Evolutionary conservation across 441 rosid species (phyloP).

Genomic region (Corymbia calophylla): DNA sequence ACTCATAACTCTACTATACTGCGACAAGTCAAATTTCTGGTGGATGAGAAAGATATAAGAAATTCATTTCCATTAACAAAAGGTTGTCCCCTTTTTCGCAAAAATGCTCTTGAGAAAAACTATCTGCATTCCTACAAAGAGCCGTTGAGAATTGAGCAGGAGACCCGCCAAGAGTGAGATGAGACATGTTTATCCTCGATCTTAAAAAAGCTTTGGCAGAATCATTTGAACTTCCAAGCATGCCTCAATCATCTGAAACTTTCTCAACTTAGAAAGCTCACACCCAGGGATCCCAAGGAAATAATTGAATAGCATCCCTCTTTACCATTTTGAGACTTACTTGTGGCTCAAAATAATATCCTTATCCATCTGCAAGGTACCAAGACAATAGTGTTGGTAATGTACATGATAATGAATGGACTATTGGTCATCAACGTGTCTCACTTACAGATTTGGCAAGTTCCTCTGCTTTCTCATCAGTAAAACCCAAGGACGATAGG

Average conservation of each 20-base stretch:
- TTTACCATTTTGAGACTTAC: constrained; percentile 15
- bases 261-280: background rate
- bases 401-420: background rate
- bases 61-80: background rate
- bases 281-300: background rate
- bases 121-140: background rate
- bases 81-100: background rate
- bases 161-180: background rate
- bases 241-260: background rate
- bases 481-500: constrained; percentile 56
- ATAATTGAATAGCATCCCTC: background rate
- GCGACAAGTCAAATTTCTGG: background rate
- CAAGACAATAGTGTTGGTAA: constrained; percentile 2
- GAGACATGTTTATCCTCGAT: background rate
- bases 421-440: background rate
- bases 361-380: constrained; percentile 42
- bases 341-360: constrained; percentile 40
- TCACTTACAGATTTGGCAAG: constrained; percentile 55
- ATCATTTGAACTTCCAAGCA: background rate
- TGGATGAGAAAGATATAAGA: background rate
- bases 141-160: background rate
- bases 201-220: background rate
- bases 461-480: constrained; percentile 70
- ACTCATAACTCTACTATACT: background rate
- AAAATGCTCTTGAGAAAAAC: background rate